Evolutionary conservation across 2,329 filamentous ascomycete species (phyloP).

Genomic region (Diaporthe sp.): DNA sequence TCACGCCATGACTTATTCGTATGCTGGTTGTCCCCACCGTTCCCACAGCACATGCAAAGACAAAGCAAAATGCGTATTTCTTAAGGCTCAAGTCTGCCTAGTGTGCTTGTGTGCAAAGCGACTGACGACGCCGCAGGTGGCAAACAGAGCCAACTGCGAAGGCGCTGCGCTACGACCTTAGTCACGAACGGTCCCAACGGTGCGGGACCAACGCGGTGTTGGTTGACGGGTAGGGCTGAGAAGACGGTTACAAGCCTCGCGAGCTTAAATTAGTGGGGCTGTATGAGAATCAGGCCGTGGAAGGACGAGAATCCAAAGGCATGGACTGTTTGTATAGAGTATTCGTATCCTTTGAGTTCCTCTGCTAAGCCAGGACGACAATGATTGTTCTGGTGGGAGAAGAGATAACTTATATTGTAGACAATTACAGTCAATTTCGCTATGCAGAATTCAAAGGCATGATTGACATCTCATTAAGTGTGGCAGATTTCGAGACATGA

Average conservation of each 20-base stretch:
- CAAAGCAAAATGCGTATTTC: not conserved
- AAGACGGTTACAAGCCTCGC: not conserved
- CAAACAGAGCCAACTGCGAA: not conserved
- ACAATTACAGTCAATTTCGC: too few relatives aligned
- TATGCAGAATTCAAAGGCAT: too few relatives aligned
- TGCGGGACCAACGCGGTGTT: constrained; percentile 17
- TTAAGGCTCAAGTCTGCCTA: too few relatives aligned
- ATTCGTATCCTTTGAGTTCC: too few relatives aligned
- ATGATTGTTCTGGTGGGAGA: too few relatives aligned
- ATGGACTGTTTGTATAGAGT: too few relatives aligned
- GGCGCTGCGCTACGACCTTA: constrained; percentile 12
- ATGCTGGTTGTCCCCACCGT: not conserved
- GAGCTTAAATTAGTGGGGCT: constrained; percentile 1
- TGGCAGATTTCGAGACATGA: not conserved
- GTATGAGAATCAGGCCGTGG: not conserved
- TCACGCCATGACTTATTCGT: not conserved
- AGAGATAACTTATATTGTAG: too few relatives aligned
- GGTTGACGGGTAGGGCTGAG: constrained; percentile 13
- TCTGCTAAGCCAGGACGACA: too few relatives aligned
- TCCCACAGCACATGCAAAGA: too few relatives aligned
- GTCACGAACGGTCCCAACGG: not conserved
- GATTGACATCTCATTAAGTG: too few relatives aligned
- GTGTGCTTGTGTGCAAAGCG: not conserved
- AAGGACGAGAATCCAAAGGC: too few relatives aligned
- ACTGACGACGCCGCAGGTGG: not conserved